Conservation (phyloP, 805 yeast species). For the Metschnikowia gelsemii region DNA sequence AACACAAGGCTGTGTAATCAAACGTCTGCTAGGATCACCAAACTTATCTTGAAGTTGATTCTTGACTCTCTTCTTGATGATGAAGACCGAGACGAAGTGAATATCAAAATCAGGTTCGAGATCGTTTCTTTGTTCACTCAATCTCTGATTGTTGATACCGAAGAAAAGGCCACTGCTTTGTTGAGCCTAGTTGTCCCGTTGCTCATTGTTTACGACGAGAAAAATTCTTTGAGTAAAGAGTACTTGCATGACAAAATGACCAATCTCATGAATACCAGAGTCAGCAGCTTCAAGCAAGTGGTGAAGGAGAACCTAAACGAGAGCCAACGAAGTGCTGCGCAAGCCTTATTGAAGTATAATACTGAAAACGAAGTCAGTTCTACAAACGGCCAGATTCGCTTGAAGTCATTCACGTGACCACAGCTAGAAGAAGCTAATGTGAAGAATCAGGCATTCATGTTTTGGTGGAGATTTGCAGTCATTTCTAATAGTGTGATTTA, state of each 20-base stretch:
- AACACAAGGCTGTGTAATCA: conserved; percentile 25
- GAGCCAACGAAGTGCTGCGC: conserved; percentile 43
- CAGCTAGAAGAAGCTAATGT: not conserved
- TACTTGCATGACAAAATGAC: conserved; percentile 50
- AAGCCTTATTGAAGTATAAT: conserved; percentile 40
- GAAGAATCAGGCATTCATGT: too few species aligned
- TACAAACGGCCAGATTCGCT: conserved; percentile 38
- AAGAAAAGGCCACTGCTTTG: conserved; percentile 28
- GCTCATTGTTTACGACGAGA: conserved; percentile 31
- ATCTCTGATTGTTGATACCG: conserved; percentile 26
- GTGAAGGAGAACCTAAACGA: conserved; percentile 38
- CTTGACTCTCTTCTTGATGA: conserved; percentile 21
- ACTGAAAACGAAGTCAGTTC: not conserved
- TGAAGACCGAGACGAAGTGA: conserved; percentile 21
- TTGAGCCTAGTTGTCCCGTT: conserved; percentile 38
- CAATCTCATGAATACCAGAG: conserved; percentile 44
- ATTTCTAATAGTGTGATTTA: not conserved
- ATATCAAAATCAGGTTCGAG: conserved; percentile 44
- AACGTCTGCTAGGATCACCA: conserved; percentile 42
- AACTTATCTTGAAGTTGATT: conserved; percentile 47
- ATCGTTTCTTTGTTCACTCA: conserved; percentile 48
- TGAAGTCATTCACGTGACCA: conserved; percentile 46
- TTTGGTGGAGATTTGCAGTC: too few species aligned
- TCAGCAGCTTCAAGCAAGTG: conserved; percentile 49
- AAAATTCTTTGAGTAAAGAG: conserved; percentile 23